Evolutionary conservation across 1,284 basidiomycete species (phyloP), one percentile per base, ranked within the genome.

Genomic region (Microbotryomycetes sp.): DNA sequence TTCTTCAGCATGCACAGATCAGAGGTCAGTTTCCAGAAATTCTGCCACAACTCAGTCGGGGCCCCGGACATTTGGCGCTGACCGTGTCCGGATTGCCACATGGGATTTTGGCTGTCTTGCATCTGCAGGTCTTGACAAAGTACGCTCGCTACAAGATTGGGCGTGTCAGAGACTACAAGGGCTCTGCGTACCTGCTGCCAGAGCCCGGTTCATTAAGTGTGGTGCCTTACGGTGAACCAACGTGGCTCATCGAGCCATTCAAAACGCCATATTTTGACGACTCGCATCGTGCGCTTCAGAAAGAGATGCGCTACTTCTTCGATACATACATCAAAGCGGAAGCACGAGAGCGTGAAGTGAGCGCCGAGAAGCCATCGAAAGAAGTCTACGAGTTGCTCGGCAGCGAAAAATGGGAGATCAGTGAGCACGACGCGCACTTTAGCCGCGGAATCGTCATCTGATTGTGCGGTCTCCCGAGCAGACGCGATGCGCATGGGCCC

Each of bases 401-500:
- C 25, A 56, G 36, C 3, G 52, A 48, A 4, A n/a, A 59, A 36
- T 65, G 64, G 64, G 56, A 56, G 22, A 59, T 65, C 23, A 63
- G 59, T 56, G 22, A 56, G 54, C 28, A 7, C 19, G 23, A 48
- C 26, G 3, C 7, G 7, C 19, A 14, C 6, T 52, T 55, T 57
- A 23, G 62, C 70, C 31, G 19, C 56, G 22, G 29, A 6, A 28
- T 9, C 3, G 19, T 7, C 16, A 25, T 45, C 19, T 51, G 2
- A 22, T n/a, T n/a, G 9, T 32, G 36, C 4, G 3, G 7, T n/a
- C 4, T 25, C 49, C n/a, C n/a, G n/a, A 15, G 22, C 30, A 60
- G 58, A 68, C 49, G 70, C 72, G 6, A 75, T 75, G 73, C 65
- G 74, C 60, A 65, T 77, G 66, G 76, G 76, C 29, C 72, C 76